phyloP scores from a whole-genome alignment of 2,329 filamentous ascomycete genomes.

The Aspergillus sp. region DNA sequence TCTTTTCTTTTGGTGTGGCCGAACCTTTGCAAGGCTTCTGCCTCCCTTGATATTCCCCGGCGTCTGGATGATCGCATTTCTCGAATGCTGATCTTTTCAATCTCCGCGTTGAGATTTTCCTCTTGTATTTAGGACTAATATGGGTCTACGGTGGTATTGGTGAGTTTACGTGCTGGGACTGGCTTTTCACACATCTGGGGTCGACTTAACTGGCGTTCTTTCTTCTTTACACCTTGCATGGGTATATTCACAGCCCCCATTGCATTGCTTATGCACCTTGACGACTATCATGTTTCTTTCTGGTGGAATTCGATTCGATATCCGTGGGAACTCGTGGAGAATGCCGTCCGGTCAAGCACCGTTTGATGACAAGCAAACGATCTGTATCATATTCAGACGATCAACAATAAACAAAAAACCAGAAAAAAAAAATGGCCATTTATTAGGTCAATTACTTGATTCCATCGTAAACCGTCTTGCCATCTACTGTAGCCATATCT shows the following conservation, averaged over 20 bases:
- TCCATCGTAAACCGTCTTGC: too few relatives aligned
- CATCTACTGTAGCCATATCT: too few relatives aligned
- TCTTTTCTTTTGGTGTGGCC: constrained; percentile 16
- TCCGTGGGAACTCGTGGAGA: neutral
- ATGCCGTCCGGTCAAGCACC: neutral
- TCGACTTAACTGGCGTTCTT: neutral
- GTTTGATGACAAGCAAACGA: too few relatives aligned
- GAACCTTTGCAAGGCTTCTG: constrained; percentile 15
- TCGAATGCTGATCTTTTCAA: constrained; percentile 15
- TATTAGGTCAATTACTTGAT: neutral
- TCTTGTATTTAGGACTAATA: neutral
- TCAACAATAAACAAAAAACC: neutral
- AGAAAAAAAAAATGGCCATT: constrained; percentile 1
- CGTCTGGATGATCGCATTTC: constrained; percentile 19
- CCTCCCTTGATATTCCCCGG: constrained; percentile 13
- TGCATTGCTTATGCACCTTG: neutral
- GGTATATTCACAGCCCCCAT: neutral
- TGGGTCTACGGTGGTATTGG: constrained; percentile 11
- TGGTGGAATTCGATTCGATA: neutral
- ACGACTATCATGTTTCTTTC: neutral
- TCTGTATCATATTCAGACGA: neutral
- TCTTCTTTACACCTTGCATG: neutral
- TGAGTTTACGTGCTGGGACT: neutral
- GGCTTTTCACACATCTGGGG: too few relatives aligned
- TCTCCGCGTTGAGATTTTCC: neutral